Evolutionary conservation across 257 asterid species (phyloP).

Genomic region (Sherardia arvensis): DNA sequence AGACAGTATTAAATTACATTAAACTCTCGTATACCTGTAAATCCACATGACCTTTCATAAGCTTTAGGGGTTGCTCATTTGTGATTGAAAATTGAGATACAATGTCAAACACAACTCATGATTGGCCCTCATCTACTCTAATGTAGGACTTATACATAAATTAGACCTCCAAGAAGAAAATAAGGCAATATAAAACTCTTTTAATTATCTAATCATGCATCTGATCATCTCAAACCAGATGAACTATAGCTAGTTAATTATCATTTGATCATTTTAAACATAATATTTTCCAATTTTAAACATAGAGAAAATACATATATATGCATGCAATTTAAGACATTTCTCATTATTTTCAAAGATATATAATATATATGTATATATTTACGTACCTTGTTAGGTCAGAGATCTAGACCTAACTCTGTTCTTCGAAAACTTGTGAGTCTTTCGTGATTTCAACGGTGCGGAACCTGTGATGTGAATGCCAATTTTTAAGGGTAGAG

Average conservation of each 20-base stretch:
- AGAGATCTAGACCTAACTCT: not conserved
- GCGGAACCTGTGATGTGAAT: not conserved
- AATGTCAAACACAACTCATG: not conserved
- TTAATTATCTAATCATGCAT: no score
- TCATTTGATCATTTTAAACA: no score
- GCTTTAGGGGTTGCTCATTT: not conserved
- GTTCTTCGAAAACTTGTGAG: not conserved
- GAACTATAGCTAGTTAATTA: no score
- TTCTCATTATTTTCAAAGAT: no score
- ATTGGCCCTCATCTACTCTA: not conserved
- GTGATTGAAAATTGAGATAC: not conserved
- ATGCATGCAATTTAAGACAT: no score
- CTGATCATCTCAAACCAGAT: no score
- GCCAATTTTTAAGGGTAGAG: not conserved
- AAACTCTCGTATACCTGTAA: no score
- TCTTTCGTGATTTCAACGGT: not conserved
- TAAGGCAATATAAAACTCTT: no score
- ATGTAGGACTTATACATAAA: not conserved
- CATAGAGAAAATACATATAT: no score
- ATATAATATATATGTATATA: no score
- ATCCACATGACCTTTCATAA: not conserved
- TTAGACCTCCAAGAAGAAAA: not conserved
- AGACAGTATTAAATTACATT: not conserved
- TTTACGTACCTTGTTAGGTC: not conserved
- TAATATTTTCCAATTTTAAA: no score